Conservation (phyloP, 1,284 basidiomycete species). For the Microbotryomycetes sp. region DNA sequence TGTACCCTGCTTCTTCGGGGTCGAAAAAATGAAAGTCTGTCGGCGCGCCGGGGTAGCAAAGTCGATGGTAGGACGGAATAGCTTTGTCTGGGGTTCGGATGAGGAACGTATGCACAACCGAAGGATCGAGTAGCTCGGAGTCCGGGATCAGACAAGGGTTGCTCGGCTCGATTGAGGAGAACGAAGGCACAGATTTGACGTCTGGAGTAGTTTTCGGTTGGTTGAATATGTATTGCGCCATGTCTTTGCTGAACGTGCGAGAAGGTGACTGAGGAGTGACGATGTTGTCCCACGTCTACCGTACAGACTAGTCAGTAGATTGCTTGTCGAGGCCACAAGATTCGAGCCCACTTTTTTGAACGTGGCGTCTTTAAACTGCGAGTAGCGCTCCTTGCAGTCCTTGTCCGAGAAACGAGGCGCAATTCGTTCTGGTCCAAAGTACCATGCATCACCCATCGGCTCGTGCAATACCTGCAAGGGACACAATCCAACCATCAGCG, state of each 20-base stretch:
- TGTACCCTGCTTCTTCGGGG: constrained; percentile 31
- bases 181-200: constrained; percentile 8
- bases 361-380: constrained; percentile 22
- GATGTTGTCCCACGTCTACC: constrained; percentile 27
- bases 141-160: constrained; percentile 34
- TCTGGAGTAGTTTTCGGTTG: constrained; percentile 2
- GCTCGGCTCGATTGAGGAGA: background rate
- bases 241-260: constrained; percentile 32
- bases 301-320: too few relatives aligned
- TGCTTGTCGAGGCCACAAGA: too few relatives aligned
- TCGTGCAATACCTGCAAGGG: constrained; percentile 15
- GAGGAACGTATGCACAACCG: constrained; percentile 66
- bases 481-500: background rate
- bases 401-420: constrained; percentile 23
- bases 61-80: constrained; percentile 37
- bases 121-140: constrained; percentile 71
- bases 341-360: constrained; percentile 28
- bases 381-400: constrained; percentile 17
- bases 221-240: constrained; percentile 34
- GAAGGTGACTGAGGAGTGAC: constrained; percentile 9
- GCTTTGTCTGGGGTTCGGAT: constrained; percentile 55
- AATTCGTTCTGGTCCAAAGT: constrained; percentile 28
- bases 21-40: constrained; percentile 36
- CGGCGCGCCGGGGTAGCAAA: constrained; percentile 30
- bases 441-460: constrained; percentile 31